A percentile compares a stretch with the other conserved stretches of the same genome.
Conservation (phyloP, 225 moss, liverwort and hornwort genomes). For the Sphagnum tenellum region DNA sequence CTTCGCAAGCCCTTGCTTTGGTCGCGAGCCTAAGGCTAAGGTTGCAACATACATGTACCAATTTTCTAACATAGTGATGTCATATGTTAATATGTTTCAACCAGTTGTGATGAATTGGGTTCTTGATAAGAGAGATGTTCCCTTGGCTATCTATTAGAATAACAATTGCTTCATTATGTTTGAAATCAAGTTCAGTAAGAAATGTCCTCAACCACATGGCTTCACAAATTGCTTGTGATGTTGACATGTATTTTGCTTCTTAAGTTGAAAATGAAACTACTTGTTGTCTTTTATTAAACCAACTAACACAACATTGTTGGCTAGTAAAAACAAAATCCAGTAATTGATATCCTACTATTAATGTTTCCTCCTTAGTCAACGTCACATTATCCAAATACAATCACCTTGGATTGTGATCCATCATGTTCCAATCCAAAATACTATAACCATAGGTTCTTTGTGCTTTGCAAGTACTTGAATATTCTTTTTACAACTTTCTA, state of each 20-base stretch:
- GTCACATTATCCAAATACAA: not conserved
- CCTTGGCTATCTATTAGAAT: too few species aligned
- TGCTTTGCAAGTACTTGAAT: conserved; percentile 1
- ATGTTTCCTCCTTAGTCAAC: conserved; percentile 1
- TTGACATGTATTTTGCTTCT: not conserved
- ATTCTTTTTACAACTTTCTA: conserved; percentile 1
- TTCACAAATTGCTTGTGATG: not conserved
- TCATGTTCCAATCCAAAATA: not conserved
- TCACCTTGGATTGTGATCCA: not conserved
- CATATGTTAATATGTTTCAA: conserved; percentile 3
- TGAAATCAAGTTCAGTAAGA: too few species aligned
- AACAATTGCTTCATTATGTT: too few species aligned
- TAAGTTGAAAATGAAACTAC: not conserved
- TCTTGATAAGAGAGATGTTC: conserved; percentile 2
- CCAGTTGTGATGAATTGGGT: not conserved
- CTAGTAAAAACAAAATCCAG: not conserved
- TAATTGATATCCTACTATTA: not conserved
- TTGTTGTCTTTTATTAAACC: not conserved
- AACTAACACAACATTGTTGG: not conserved
- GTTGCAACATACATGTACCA: too few species aligned
- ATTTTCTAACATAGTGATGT: too few species aligned
- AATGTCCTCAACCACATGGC: not conserved
- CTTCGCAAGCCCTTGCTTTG: too few species aligned
- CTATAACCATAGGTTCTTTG: conserved; percentile 2
- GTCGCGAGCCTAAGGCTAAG: too few species aligned